Evolutionary conservation across 352 stramenopile species (phyloP).

Genomic region (Globisporangium viniferum): DNA sequence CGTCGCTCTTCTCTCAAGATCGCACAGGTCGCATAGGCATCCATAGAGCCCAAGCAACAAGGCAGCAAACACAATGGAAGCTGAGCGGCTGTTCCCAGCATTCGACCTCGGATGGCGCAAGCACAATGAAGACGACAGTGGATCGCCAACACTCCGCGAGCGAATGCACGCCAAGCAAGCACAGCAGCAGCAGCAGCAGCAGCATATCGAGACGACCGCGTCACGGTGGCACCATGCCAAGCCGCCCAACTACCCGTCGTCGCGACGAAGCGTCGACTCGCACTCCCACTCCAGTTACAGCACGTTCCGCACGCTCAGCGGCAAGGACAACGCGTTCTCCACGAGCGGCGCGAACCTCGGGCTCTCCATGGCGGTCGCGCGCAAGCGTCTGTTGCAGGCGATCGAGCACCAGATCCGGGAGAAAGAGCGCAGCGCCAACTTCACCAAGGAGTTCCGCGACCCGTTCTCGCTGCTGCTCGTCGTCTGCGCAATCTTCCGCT

Average conservation of each 20-base stretch:
- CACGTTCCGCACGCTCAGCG: slow-evolving; percentile 10
- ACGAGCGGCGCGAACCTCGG: slow-evolving; percentile 27
- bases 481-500: slow-evolving; percentile 61
- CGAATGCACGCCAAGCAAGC: slow-evolving; percentile 1
- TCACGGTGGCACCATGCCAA: slow-evolving; percentile 9
- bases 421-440: slow-evolving; percentile 57
- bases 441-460: slow-evolving; percentile 72
- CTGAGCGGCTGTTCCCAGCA: neutral
- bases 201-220: neutral
- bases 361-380: slow-evolving; percentile 45
- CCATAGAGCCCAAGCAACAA: neutral
- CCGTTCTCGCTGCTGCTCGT: slow-evolving; percentile 67
- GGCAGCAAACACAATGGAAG: neutral
- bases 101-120: neutral
- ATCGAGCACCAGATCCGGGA: slow-evolving; percentile 73
- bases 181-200: neutral
- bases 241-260: slow-evolving; percentile 14
- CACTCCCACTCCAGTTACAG: slow-evolving; percentile 8
- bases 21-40: neutral
- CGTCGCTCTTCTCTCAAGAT: neutral
- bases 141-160: slow-evolving; percentile 5
- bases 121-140: neutral
- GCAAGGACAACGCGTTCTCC: slow-evolving; percentile 4
- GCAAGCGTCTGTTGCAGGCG: slow-evolving; percentile 50
- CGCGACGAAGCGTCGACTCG: neutral